Conservation (phyloP, 2,329 filamentous ascomycete species). For the Bipolaris gigantea region DNA sequence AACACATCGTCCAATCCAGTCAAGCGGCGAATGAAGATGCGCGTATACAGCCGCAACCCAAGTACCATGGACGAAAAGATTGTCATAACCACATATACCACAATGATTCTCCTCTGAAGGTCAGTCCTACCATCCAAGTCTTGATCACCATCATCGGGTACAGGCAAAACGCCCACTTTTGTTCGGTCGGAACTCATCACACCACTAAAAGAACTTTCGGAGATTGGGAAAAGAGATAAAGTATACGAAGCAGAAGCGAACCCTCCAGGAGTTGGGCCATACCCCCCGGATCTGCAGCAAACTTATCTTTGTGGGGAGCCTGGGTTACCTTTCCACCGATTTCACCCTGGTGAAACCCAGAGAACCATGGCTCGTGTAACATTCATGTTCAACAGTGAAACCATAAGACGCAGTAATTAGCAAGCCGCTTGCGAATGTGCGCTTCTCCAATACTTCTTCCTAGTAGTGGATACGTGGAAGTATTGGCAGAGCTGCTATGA, state of each 20-base stretch:
- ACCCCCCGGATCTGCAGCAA: slow-evolving; percentile 1
- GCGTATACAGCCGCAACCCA: slow-evolving; percentile 21
- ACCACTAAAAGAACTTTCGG: background rate
- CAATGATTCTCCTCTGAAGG: slow-evolving; percentile 15
- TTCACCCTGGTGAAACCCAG: slow-evolving; percentile 2
- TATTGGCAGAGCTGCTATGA: background rate
- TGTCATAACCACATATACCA: slow-evolving; percentile 17
- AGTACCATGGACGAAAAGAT: slow-evolving; percentile 16
- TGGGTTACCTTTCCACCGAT: slow-evolving; percentile 3
- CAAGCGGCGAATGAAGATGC: slow-evolving; percentile 13
- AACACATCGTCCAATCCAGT: slow-evolving; percentile 20
- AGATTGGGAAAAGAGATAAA: background rate
- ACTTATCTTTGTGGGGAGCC: slow-evolving; percentile 12
- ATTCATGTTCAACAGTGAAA: slow-evolving; percentile 11
- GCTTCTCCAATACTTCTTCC: background rate
- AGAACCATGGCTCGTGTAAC: slow-evolving; percentile 3
- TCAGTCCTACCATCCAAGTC: slow-evolving; percentile 15
- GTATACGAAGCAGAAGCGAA: background rate
- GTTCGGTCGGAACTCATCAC: slow-evolving; percentile 6
- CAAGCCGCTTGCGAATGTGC: background rate
- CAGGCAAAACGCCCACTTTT: slow-evolving; percentile 12
- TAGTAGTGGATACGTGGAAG: background rate
- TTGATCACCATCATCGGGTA: slow-evolving; percentile 8
- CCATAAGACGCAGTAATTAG: slow-evolving; percentile 4
- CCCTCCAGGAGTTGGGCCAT: background rate